Base-by-base conservation (phyloP, 139 green algal genomes). In the Dunaliella primolecta region DNA sequence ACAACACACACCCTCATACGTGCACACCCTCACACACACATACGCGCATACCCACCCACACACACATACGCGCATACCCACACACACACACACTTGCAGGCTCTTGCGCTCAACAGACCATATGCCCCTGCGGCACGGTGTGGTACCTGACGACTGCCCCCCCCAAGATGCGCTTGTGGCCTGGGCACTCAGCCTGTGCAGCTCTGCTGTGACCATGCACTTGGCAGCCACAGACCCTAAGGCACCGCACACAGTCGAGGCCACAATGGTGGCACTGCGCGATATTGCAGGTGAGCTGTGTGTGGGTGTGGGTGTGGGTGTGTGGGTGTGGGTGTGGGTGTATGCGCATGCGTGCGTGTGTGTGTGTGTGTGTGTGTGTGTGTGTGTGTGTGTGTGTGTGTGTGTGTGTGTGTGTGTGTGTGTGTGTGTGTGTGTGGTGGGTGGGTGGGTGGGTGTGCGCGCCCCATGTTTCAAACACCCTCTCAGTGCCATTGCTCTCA, bases 21-120 rank as follows among this genome's bases (percentile, higher is more conserved):
- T n/a, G n/a, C n/a, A n/a, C n/a, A n/a, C n/a, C n/a, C n/a, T n/a
- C 25, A 35, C 27, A 35, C 71, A 77, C 71, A 77, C 71, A n/a
- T 21, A 35, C 3, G 27, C 27, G 21, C 27, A 32, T n/a, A 35
- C 27, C 15, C 25, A 32, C 27, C 3, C 71, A 7, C 29, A 32
- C 71, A 31, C 71, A 31, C 25, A 77, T n/a, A 7, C 71, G 71
- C 29, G 29, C 71, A 11, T 21, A 35, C 71, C 21, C 71, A 77
- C 71, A 77, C 71, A 77, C 27, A 77, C n/a, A 80, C n/a, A 80
- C 33, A 33, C 75, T 37, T 30, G 30, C 75, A 80, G 75, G 75
- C 75, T 80, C n/a, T 30, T 80, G 75, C 75, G 75, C n/a, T 80
- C 75, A 27, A 23, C n/a, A 23, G 11, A 11, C 11, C n/a, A 80